Evolutionary conservation across 2,329 filamentous ascomycete species (phyloP).

Genomic region (Ampelomyces quisqualis): DNA sequence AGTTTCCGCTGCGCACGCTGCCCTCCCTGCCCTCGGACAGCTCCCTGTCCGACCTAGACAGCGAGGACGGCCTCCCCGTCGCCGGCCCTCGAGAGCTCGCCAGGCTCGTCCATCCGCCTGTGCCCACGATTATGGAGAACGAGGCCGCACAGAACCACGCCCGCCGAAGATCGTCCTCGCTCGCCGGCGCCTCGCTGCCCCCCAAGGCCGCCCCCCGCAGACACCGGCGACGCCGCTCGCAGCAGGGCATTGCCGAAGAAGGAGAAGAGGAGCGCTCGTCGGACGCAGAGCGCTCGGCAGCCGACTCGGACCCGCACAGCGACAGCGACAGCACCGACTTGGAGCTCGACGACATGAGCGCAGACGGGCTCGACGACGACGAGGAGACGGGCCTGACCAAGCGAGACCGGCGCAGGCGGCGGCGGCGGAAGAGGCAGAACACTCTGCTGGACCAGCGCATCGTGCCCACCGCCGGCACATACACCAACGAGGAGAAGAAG

Average conservation of each 20-base stretch:
- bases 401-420: constrained; percentile 68
- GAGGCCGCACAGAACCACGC: constrained; percentile 22
- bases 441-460: constrained; percentile 74
- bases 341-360: constrained; percentile 60
- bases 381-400: constrained; percentile 85
- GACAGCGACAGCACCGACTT: constrained; percentile 52
- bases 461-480: constrained; percentile 43
- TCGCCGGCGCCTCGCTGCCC: constrained; percentile 31
- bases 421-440: constrained; percentile 66
- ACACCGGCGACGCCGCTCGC: constrained; percentile 31
- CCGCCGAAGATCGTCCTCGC: constrained; percentile 39
- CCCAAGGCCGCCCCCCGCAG: constrained; percentile 26
- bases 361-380: constrained; percentile 75
- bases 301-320: constrained; percentile 39
- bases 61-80: constrained; percentile 18
- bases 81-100: constrained; percentile 24
- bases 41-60: constrained; percentile 26
- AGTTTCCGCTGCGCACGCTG: constrained; percentile 39
- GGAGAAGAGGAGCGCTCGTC: constrained; percentile 33
- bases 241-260: constrained; percentile 39
- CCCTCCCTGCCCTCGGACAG: constrained; percentile 37
- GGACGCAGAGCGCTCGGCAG: constrained; percentile 30
- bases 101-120: constrained; percentile 34
- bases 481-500: constrained; percentile 71
- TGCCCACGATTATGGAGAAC: constrained; percentile 34